phyloP scores from a whole-genome alignment of 768 basidiomycete species.

The Mycena rosella region DNA sequence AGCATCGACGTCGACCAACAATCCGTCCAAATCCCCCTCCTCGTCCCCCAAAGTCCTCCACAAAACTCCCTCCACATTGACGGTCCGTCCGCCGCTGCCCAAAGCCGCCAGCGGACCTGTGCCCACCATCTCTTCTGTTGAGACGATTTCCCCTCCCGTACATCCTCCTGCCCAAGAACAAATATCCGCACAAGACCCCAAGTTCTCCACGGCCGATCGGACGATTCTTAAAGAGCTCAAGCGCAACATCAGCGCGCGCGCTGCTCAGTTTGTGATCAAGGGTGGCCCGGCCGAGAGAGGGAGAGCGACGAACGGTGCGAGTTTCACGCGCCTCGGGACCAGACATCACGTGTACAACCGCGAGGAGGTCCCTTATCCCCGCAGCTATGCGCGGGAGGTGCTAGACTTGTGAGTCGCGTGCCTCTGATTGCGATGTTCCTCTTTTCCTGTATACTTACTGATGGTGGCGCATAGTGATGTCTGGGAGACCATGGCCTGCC shows the following conservation, averaged over 20 bases:
- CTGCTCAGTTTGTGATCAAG: constrained; percentile 68
- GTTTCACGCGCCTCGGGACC: constrained; percentile 50
- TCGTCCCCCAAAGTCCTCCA: constrained; percentile 31
- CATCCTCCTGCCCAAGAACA: constrained; percentile 23
- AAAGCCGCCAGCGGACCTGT: constrained; percentile 28
- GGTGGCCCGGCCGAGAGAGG: constrained; percentile 51
- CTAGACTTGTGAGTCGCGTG: constrained; percentile 73
- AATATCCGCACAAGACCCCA: constrained; percentile 40
- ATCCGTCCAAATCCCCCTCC: constrained; percentile 23
- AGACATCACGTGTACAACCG: constrained; percentile 67
- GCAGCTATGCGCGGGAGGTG: constrained; percentile 72
- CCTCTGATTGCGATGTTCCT: neutral
- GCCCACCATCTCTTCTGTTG: constrained; percentile 22
- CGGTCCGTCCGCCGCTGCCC: constrained; percentile 28
- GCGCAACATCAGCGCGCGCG: constrained; percentile 63
- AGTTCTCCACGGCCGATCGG: constrained; percentile 73
- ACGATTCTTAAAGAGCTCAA: constrained; percentile 70
- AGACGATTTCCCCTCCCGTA: constrained; percentile 18
- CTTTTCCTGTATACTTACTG: constrained; percentile 2
- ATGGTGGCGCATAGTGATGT: constrained; percentile 63
- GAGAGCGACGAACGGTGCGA: constrained; percentile 36
- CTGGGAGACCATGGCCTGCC: constrained; percentile 72
- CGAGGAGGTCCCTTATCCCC: constrained; percentile 75
- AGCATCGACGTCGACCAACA: constrained; percentile 13
- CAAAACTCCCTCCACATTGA: constrained; percentile 27